Base-by-base conservation (phyloP, 139 green algal species). In the Raphidocelis subcapitata region DNA sequence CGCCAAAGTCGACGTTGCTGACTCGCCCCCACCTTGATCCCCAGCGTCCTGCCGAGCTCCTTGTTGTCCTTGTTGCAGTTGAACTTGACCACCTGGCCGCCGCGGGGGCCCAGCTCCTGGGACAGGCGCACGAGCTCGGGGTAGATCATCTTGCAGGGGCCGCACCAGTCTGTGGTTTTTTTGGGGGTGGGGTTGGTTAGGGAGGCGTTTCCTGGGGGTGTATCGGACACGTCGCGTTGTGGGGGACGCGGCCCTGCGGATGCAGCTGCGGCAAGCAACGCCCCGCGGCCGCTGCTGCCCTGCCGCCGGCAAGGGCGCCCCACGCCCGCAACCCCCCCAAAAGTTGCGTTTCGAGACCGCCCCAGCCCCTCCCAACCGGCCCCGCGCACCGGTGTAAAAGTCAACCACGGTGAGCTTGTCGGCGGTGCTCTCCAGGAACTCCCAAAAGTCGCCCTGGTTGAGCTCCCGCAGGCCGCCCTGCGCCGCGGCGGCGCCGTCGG, bases 31-130 rank as follows among this genome's bases (percentile, higher is more conserved):
- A 81, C 75, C 61, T 76, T 81, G 68, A 84, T 79, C 31, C 84
- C 68, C 24, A 93, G 65, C 62, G 76, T 18, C 61, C 85, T 76
- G 0, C 85, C 88, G 29, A 93, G 69, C 55, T 87, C 81, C 77
- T 91, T 91, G 77, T 93, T 93, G 23, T 84, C 36, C 71, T 90
- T 85, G 73, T 91, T 93, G 81, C 87, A 93, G 69, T 93, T 86
- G 75, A 93, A 89, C 74, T 93, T 93, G 44, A 85, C 69, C 24
- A 92, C 77, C 55, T 75, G 41, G 60, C 33, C 79, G 62, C 36
- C 81, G 49, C 28, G 62, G 32, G 67, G 76, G 32, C 18, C 59
- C 80, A 61, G 54, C 72, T 90, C 86, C 44, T 81, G 75, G 3
- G 71, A 35, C 82, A 88, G 71, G 63, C 87, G 72, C 57, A 78